phyloP scores from a whole-genome alignment of 441 rosid genomes.

The Daphne laureola region DNA sequence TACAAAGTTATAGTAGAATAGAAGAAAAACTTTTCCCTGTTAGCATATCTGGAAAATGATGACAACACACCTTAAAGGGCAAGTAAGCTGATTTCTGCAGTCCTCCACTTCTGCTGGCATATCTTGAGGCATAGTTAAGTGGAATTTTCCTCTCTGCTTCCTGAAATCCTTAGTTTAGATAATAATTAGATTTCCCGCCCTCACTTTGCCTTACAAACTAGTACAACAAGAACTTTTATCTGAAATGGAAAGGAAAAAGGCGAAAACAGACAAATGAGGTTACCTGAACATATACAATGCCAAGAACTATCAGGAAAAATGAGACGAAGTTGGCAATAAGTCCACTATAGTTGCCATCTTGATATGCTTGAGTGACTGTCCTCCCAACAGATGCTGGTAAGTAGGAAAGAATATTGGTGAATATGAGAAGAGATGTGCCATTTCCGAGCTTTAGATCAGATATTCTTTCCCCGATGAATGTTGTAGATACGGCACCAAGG shows the following conservation, averaged over 20 bases:
- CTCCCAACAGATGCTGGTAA: slow-evolving; percentile 96
- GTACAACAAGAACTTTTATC: slow-evolving; percentile 5
- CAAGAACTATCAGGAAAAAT: slow-evolving; percentile 76
- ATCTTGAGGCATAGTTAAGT: slow-evolving; percentile 92
- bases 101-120: slow-evolving; percentile 66
- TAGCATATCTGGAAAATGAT: neutral
- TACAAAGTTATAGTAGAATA: too few relatives aligned
- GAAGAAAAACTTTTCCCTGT: too few relatives aligned
- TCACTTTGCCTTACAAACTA: neutral
- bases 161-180: slow-evolving; percentile 43
- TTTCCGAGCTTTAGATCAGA: slow-evolving; percentile 95
- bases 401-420: slow-evolving; percentile 94
- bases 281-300: slow-evolving; percentile 98
- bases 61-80: slow-evolving; percentile 69
- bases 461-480: slow-evolving; percentile 83
- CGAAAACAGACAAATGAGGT: slow-evolving; percentile 4
- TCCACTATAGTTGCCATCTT: slow-evolving; percentile 90
- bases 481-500: slow-evolving; percentile 83
- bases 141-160: slow-evolving; percentile 99
- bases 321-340: slow-evolving; percentile 58
- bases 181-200: slow-evolving; percentile 18
- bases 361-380: slow-evolving; percentile 70
- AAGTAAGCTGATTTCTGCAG: slow-evolving; percentile 88
- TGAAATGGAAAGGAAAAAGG: slow-evolving; percentile 4
- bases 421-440: slow-evolving; percentile 89